Evolutionary conservation across 176 grass and related monocot genomes (phyloP), one percentile per base, ranked within the genome.

Genomic region (Oryza brachyantha): DNA sequence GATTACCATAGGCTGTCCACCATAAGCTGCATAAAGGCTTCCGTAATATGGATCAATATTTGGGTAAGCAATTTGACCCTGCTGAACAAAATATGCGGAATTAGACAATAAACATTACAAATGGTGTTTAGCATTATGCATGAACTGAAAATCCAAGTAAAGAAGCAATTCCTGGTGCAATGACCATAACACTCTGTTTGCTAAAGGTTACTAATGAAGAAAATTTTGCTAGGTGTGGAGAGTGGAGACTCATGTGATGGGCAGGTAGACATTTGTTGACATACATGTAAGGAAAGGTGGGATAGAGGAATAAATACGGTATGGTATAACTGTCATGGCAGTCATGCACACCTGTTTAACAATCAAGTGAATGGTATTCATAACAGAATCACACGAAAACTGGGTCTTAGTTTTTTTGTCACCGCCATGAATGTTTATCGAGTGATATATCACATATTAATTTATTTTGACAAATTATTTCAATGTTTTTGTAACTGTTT

Each of bases 21-120:
- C 84, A 5, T 92, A 96, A 78, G 93, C 84, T 0, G 87, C 84
- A 83, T 89, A 96, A 67, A 96, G 81, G 78, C 84, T 69, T 90
- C 86, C 90, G 73, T 92, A 92, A 66, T 90, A 96, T 64, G 89
- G 87, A 75, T 90, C 90, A 12, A 87, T 79, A 81, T 85, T 91
- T 83, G 90, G 81, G 52, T 92, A 96, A 40, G 88, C 84, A 9
- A 92, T 62, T 61, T 87, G 93, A 80, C 87, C 87, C 93, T 96
- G 87, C 3, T 14, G 80, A 39, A 35, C 25, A 91, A 0, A 68
- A 64, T 41, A 61, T 60, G 41, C 26, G 22, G 36, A 60, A 77
- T 85, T 61, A 73, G 66, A 10, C 29, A 72, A 76, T 12, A 84
- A 13, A 81, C 19, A 25, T 45, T 11, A 10, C 13, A 74, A 13